Evolutionary conservation across 164 flowering plant genomes (phyloP).

Genomic region (Dillenia turbinata): DNA sequence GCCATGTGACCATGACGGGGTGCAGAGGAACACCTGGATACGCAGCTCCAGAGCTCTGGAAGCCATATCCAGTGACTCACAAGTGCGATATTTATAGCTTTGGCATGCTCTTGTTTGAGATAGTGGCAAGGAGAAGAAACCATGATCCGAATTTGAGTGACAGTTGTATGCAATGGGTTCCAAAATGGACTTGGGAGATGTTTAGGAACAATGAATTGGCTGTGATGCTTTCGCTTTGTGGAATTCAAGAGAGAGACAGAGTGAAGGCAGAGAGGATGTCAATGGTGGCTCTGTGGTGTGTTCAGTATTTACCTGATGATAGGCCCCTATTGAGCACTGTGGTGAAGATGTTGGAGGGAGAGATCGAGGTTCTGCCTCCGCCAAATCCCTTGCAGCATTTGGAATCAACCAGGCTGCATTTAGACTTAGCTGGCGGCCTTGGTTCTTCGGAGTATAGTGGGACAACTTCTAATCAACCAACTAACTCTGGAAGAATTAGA

Average conservation of each 20-base stretch:
- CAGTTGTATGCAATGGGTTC: constrained; percentile 11
- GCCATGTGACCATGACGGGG: constrained; percentile 8
- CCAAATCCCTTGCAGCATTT: constrained; percentile 1
- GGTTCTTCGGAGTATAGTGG: constrained; percentile 1
- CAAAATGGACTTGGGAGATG: constrained; percentile 15
- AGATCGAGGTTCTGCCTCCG: not conserved
- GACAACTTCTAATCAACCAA: constrained; percentile 5
- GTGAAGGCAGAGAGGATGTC: constrained; percentile 6
- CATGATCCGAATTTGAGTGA: not conserved
- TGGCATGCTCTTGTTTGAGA: constrained; percentile 28
- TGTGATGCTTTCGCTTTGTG: constrained; percentile 8
- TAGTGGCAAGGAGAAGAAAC: constrained; percentile 17
- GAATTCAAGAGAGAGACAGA: not conserved
- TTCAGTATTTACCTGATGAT: constrained; percentile 1
- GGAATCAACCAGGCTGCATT: not conserved
- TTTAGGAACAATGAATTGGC: constrained; percentile 6
- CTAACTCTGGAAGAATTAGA: not conserved
- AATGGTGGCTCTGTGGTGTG: constrained; percentile 1
- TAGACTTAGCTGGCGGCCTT: not conserved
- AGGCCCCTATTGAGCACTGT: constrained; percentile 5
- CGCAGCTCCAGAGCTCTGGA: constrained; percentile 21
- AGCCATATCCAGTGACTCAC: constrained; percentile 14
- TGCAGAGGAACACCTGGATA: constrained; percentile 29
- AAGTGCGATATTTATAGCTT: constrained; percentile 28
- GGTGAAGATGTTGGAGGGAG: constrained; percentile 4